Percentiles rank a stretch among this genome's conserved stretches.
These are phyloP conservation scores for Cinchona pubescens DNA, from an alignment of 257 asterid genomes.

Conservation along the genomic window DNA sequence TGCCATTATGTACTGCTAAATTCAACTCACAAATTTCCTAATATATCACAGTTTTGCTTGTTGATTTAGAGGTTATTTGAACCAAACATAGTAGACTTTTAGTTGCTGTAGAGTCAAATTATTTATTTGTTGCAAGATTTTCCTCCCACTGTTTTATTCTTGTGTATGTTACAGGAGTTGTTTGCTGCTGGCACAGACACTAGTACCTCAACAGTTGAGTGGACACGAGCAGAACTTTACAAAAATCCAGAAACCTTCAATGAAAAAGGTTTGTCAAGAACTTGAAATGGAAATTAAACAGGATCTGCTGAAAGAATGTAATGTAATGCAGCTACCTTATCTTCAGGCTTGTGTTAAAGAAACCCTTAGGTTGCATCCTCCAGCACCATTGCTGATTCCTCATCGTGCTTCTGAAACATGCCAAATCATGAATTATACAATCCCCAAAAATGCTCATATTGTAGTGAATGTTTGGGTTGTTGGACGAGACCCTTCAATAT, in stretches of 20 bases:
- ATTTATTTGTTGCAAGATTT: too few relatives aligned
- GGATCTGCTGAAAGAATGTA: slow-evolving; percentile 14
- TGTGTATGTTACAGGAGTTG: slow-evolving; percentile 20
- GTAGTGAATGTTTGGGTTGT: slow-evolving; percentile 38
- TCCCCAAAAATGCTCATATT: slow-evolving; percentile 36
- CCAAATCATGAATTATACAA: slow-evolving; percentile 30
- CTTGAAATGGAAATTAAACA: slow-evolving; percentile 18
- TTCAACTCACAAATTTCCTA: too few relatives aligned
- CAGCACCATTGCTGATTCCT: slow-evolving; percentile 36
- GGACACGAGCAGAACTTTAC: slow-evolving; percentile 36
- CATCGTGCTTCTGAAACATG: slow-evolving; percentile 34
- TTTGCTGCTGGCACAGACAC: slow-evolving; percentile 43
- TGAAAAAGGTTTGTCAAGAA: slow-evolving; percentile 23
- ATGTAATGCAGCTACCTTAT: slow-evolving; percentile 24
- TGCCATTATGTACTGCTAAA: too few relatives aligned
- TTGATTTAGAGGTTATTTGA: too few relatives aligned
- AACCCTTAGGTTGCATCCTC: slow-evolving; percentile 49
- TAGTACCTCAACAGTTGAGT: slow-evolving; percentile 31
- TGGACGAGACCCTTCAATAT: slow-evolving; percentile 31
- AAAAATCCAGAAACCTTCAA: slow-evolving; percentile 24
- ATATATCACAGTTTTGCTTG: too few relatives aligned
- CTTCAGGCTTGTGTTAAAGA: slow-evolving; percentile 43
- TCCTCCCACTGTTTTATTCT: too few relatives aligned
- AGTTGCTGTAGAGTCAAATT: too few relatives aligned
- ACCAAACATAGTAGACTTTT: too few relatives aligned